Evolutionary conservation across 441 rosid genomes (phyloP).

Genomic region (Jatropha multifida): DNA sequence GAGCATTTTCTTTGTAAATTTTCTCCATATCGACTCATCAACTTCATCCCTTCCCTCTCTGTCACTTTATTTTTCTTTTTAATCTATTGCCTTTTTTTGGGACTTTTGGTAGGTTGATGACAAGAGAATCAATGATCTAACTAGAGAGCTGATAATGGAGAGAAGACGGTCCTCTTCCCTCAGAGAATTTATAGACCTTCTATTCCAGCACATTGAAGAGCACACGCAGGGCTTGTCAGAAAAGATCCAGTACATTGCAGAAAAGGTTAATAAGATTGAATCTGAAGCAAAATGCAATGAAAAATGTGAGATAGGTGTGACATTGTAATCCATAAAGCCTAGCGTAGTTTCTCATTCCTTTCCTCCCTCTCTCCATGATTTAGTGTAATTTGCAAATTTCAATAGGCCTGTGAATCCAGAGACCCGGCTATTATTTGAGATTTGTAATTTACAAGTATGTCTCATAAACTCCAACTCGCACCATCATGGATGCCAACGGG

Average conservation of each 20-base stretch:
- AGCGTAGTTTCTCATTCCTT: neutral
- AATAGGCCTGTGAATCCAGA: neutral
- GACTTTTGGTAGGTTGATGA: neutral
- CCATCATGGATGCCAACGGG: too few relatives aligned
- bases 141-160: constrained; percentile 21
- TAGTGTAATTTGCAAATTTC: neutral
- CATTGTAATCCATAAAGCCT: neutral
- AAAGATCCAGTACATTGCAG: constrained; percentile 22
- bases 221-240: constrained; percentile 27
- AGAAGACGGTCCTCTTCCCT: constrained; percentile 24
- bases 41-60: neutral
- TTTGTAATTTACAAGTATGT: too few relatives aligned
- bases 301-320: constrained; percentile 9
- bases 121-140: constrained; percentile 25
- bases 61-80: neutral
- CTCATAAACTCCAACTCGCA: too few relatives aligned
- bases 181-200: constrained; percentile 17
- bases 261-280: constrained; percentile 22
- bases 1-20: neutral
- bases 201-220: constrained; percentile 27
- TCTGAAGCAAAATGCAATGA: constrained; percentile 12
- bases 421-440: too few relatives aligned
- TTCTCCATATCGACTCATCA: neutral
- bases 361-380: neutral
- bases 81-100: neutral